phyloP scores from a whole-genome alignment of 441 rosid genomes.

The Erodium trifolium region DNA sequence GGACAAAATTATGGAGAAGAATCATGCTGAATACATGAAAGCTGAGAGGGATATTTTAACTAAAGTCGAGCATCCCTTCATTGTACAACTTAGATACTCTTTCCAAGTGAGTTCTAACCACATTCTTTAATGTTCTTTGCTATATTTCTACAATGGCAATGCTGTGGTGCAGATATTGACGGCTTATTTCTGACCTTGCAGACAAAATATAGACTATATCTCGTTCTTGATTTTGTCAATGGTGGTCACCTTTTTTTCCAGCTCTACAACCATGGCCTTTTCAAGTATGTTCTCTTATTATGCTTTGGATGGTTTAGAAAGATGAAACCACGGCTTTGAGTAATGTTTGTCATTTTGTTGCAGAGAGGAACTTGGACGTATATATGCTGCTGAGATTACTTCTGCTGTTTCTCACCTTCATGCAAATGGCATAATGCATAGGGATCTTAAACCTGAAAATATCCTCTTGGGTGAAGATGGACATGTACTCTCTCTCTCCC shows the following conservation, averaged over 20 bases:
- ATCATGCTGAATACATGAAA: constrained; percentile 90
- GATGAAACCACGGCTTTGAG: constrained; percentile 10
- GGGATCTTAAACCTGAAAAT: constrained; percentile 96
- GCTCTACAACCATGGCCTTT: constrained; percentile 90
- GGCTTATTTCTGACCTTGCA: constrained; percentile 23
- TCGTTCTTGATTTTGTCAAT: constrained; percentile 80
- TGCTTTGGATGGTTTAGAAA: constrained; percentile 5
- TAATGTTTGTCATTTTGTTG: constrained; percentile 17
- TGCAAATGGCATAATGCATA: constrained; percentile 20
- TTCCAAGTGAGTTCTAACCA: constrained; percentile 55
- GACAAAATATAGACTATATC: constrained; percentile 86
- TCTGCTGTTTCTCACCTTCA: constrained; percentile 91
- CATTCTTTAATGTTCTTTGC: not conserved
- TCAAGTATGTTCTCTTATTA: constrained; percentile 41
- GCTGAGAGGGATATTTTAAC: constrained; percentile 87
- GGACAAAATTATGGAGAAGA: constrained; percentile 84
- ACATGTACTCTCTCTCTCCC: constrained; percentile 41
- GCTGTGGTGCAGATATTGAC: not conserved
- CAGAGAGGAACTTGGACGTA: constrained; percentile 90
- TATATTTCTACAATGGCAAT: not conserved
- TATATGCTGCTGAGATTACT: constrained; percentile 84
- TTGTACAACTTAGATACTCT: constrained; percentile 79
- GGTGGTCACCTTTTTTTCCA: constrained; percentile 98
- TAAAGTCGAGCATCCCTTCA: constrained; percentile 77
- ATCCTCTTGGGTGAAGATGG: constrained; percentile 78